These are phyloP conservation scores for Marasmius tenuissimus DNA, from an alignment of 1,284 basidiomycete species.

Conservation along the genomic window DNA sequence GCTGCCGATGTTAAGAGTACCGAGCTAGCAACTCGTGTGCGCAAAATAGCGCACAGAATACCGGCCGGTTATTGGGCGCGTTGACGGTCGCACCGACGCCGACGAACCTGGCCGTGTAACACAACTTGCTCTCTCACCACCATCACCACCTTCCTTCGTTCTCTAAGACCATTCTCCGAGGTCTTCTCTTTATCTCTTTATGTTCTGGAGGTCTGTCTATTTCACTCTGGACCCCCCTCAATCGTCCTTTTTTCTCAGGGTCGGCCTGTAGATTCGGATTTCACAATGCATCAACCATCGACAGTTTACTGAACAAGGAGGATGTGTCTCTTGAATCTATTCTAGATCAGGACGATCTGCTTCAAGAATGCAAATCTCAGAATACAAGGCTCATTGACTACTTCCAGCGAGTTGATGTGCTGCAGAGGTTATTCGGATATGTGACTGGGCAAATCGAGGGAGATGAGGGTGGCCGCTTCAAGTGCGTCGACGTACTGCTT, in stretches of 20 bases:
- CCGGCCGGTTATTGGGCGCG: neutral
- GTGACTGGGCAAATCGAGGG: conserved; percentile 84
- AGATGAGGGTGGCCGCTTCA: conserved; percentile 73
- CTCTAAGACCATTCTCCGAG: neutral
- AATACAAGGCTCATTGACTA: conserved; percentile 88
- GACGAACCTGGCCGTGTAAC: too few species aligned
- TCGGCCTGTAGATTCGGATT: conserved; percentile 70
- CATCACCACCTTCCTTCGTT: neutral
- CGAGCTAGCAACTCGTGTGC: neutral
- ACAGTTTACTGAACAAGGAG: conserved; percentile 81
- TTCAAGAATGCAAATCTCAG: conserved; percentile 95
- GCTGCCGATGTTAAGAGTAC: neutral
- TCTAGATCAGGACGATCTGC: conserved; percentile 90
- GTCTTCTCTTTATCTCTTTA: conserved; percentile 10
- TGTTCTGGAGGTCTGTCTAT: conserved; percentile 44
- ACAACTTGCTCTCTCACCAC: neutral
- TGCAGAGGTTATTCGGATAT: conserved; percentile 80
- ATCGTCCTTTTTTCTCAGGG: neutral
- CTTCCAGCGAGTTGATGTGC: conserved; percentile 77
- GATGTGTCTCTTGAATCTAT: conserved; percentile 87
- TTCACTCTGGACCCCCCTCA: neutral
- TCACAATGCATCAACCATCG: conserved; percentile 80
- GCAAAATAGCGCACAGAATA: neutral
- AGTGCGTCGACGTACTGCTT: conserved; percentile 41
- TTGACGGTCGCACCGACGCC: neutral